Evolutionary conservation across 2,329 filamentous ascomycete species (phyloP).

Genomic region (Graphilbum sp.): DNA sequence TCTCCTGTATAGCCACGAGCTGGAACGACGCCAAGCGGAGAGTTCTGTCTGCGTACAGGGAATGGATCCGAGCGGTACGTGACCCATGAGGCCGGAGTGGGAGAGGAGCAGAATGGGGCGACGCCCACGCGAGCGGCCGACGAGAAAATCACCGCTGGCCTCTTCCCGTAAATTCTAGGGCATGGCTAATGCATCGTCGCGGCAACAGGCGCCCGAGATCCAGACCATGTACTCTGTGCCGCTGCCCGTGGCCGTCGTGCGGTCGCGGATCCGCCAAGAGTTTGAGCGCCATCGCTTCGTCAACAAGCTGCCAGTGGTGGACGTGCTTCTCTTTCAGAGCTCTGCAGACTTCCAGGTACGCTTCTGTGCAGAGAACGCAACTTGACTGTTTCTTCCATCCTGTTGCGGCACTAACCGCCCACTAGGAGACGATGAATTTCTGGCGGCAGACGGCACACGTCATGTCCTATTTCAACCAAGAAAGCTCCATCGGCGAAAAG

Average conservation of each 20-base stretch:
- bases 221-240: slow-evolving; percentile 94
- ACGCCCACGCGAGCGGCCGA: neutral
- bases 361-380: too few relatives aligned
- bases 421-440: slow-evolving; percentile 92
- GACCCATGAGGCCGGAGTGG: neutral
- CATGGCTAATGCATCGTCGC: too few relatives aligned
- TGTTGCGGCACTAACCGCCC: neutral
- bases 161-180: too few relatives aligned
- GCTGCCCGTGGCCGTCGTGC: slow-evolving; percentile 71
- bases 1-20: slow-evolving; percentile 53
- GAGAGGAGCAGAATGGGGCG: neutral
- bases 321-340: slow-evolving; percentile 80
- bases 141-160: too few relatives aligned
- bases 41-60: slow-evolving; percentile 78
- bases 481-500: slow-evolving; percentile 59
- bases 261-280: slow-evolving; percentile 89
- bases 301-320: slow-evolving; percentile 72
- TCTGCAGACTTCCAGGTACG: slow-evolving; percentile 84
- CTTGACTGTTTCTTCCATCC: neutral
- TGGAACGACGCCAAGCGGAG: slow-evolving; percentile 77
- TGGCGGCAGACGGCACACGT: slow-evolving; percentile 96
- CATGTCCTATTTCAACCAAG: slow-evolving; percentile 89
- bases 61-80: slow-evolving; percentile 93
- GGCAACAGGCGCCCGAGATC: slow-evolving; percentile 71
- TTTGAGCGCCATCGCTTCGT: slow-evolving; percentile 94